A percentile compares a stretch with the other conserved stretches of the same genome.
These are phyloP conservation scores for Pyrus communis DNA, from an alignment of 306 rosid genomes.

Conservation along the genomic window DNA sequence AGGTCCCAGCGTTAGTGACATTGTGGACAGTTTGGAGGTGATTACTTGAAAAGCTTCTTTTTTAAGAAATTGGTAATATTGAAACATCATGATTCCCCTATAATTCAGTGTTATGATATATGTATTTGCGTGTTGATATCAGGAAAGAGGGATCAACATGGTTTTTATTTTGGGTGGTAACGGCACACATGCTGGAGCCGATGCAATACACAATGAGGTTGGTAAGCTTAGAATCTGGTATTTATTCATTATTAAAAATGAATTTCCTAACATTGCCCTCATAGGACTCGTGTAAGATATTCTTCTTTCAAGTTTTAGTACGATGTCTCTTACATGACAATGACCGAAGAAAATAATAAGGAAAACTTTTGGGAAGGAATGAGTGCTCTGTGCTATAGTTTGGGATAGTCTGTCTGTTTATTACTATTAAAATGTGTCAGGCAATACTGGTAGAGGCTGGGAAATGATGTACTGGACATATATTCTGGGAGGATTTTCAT, in stretches of 20 bases:
- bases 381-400: background rate
- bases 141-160: slow-evolving; percentile 95
- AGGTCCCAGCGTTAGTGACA: slow-evolving; percentile 62
- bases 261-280: background rate
- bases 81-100: slow-evolving; percentile 4
- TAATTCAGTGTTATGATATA: slow-evolving; percentile 6
- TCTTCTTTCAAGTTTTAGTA: background rate
- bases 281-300: background rate
- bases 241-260: background rate
- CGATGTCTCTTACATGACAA: background rate
- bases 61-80: slow-evolving; percentile 6
- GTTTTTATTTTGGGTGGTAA: slow-evolving; percentile 97
- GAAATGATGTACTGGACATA: background rate
- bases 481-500: background rate
- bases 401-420: background rate
- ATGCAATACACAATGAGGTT: slow-evolving; percentile 92
- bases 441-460: background rate
- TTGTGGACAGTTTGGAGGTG: slow-evolving; percentile 86
- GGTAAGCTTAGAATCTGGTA: slow-evolving; percentile 13
- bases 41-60: slow-evolving; percentile 9
- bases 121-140: slow-evolving; percentile 22
- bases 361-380: background rate
- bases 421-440: background rate
- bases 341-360: background rate
- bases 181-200: slow-evolving; percentile 98